phyloP scores from a whole-genome alignment of 306 rosid genomes.

The Trifolium subterraneum region DNA sequence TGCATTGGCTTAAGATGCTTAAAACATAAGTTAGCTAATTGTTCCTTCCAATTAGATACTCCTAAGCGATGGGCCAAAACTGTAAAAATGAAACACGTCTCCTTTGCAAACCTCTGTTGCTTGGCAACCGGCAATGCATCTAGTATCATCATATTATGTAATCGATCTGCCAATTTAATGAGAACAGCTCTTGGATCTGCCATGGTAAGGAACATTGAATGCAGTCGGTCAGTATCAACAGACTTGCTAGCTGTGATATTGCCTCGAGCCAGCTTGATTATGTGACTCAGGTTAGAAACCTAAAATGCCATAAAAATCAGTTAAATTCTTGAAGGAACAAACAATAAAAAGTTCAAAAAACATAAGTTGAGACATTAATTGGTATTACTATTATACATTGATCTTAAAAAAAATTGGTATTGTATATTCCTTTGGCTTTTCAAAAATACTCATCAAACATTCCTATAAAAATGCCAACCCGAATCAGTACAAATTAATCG shows the following conservation, averaged over 20 bases:
- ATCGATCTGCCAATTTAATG: slow-evolving; percentile 88
- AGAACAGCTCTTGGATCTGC: slow-evolving; percentile 98
- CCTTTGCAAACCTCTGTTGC: slow-evolving; percentile 93
- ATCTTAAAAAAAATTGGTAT: no score
- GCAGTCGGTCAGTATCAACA: slow-evolving; percentile 91
- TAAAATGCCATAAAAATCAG: slow-evolving; percentile 44
- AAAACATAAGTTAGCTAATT: slow-evolving; percentile 82
- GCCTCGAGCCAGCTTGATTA: slow-evolving; percentile 96
- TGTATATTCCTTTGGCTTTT: no score
- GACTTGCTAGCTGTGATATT: slow-evolving; percentile 81
- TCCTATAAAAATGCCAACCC: slow-evolving; percentile 2
- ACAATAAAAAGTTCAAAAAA: neutral
- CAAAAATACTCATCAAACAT: no score
- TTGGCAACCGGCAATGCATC: slow-evolving; percentile 77
- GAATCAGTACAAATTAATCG: neutral
- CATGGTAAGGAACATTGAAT: slow-evolving; percentile 98
- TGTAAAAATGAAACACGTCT: slow-evolving; percentile 90
- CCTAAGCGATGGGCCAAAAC: slow-evolving; percentile 95
- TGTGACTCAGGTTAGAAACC: slow-evolving; percentile 94
- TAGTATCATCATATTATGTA: slow-evolving; percentile 93
- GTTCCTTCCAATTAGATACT: slow-evolving; percentile 91
- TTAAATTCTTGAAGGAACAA: slow-evolving; percentile 34
- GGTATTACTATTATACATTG: no score
- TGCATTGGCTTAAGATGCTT: slow-evolving; percentile 82
- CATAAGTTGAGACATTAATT: neutral